A percentile compares a stretch with the other conserved stretches of the same genome.
These are phyloP conservation scores for Wallacemonas rigidus DNA, from an alignment of 208 protist genomes.

Conservation along the genomic window DNA sequence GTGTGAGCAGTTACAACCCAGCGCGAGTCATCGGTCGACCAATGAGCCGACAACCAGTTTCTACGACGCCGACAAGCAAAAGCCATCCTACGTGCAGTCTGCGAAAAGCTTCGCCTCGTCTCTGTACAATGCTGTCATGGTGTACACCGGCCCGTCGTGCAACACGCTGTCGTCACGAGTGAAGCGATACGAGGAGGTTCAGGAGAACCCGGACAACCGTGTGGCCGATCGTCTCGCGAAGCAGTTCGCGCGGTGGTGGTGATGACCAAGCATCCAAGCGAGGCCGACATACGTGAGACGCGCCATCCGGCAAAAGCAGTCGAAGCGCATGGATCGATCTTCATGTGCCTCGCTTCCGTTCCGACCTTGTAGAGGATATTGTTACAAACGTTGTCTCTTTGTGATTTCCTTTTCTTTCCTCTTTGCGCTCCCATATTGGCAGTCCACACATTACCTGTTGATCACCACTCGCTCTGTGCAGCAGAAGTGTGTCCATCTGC, in stretches of 20 bases:
- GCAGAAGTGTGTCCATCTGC: too few species aligned
- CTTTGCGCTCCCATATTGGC: too few species aligned
- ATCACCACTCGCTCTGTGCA: too few species aligned
- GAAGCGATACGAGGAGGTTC: slow-evolving; percentile 46
- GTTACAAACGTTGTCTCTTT: too few species aligned
- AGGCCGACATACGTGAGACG: not conserved
- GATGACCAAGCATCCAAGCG: not conserved
- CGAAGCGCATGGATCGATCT: too few species aligned
- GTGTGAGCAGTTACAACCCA: slow-evolving; percentile 36
- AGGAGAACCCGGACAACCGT: slow-evolving; percentile 29
- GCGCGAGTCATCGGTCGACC: slow-evolving; percentile 19
- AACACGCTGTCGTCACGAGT: slow-evolving; percentile 70
- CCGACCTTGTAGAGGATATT: too few species aligned
- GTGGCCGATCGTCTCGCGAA: slow-evolving; percentile 48
- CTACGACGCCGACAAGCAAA: slow-evolving; percentile 47
- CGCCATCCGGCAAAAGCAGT: too few species aligned
- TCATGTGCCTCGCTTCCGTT: too few species aligned
- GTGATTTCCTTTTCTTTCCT: too few species aligned
- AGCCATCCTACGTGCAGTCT: slow-evolving; percentile 62
- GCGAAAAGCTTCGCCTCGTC: slow-evolving; percentile 63
- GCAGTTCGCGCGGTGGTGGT: slow-evolving; percentile 75
- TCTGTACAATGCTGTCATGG: slow-evolving; percentile 61
- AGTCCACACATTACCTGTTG: too few species aligned
- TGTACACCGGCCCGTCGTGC: slow-evolving; percentile 45
- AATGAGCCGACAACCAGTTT: slow-evolving; percentile 46